Percentiles rank a stretch among this genome's conserved stretches.
phyloP scores from a whole-genome alignment of 2,329 filamentous ascomycete species.

The Stemphylium vesicarium region DNA sequence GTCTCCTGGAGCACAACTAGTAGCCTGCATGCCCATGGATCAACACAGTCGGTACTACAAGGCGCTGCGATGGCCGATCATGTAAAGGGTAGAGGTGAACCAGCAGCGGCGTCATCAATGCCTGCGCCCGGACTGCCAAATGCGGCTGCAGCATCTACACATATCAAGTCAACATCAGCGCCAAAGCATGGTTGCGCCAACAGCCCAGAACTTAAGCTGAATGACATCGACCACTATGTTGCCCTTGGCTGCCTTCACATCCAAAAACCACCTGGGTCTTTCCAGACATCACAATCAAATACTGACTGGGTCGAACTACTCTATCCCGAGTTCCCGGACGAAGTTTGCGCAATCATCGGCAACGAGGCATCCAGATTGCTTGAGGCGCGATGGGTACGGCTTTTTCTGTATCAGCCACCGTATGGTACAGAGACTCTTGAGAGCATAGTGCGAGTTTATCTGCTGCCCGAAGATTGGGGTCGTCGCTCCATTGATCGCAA shows the following conservation, averaged over 20 bases:
- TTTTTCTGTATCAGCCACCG: constrained; percentile 25
- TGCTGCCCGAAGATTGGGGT: constrained; percentile 70
- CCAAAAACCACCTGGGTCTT: constrained; percentile 6
- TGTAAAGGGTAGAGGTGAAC: not conserved
- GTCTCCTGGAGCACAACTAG: not conserved
- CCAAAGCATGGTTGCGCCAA: not conserved
- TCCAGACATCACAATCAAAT: not conserved
- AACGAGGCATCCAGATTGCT: constrained; percentile 35
- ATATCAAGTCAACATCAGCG: constrained; percentile 17
- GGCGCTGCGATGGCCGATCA: not conserved
- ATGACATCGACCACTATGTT: constrained; percentile 40
- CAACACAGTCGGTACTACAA: not conserved
- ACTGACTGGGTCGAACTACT: constrained; percentile 37
- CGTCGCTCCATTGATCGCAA: constrained; percentile 60
- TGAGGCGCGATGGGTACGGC: constrained; percentile 45
- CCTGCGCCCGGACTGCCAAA: not conserved
- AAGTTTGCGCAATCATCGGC: constrained; percentile 32
- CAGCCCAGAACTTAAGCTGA: constrained; percentile 6
- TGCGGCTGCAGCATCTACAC: constrained; percentile 15
- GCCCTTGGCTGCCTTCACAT: constrained; percentile 44
- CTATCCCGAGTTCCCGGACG: constrained; percentile 23
- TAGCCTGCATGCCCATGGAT: constrained; percentile 1
- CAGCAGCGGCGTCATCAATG: not conserved
- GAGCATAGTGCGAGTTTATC: constrained; percentile 60
- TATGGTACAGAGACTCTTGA: not conserved